These are phyloP conservation scores for Xanthoconium stramineum DNA, from an alignment of 768 basidiomycete genomes.

Conservation along the genomic window DNA sequence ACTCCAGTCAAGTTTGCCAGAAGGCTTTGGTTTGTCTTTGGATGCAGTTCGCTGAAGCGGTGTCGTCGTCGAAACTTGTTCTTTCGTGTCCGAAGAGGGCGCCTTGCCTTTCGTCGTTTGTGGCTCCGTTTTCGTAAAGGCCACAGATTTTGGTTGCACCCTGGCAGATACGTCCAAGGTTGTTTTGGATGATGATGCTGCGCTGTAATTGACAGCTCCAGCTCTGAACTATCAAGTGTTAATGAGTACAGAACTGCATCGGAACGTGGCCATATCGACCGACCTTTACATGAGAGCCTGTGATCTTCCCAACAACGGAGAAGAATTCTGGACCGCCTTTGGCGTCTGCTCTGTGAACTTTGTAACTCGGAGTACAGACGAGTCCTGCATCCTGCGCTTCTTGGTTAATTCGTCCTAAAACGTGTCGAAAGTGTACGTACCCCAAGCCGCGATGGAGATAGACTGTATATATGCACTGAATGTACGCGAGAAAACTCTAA, in stretches of 20 bases:
- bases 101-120: conserved; percentile 23
- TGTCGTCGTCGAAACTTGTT: conserved; percentile 25
- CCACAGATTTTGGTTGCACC: conserved; percentile 9
- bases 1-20: conserved; percentile 62
- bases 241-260: not conserved
- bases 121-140: conserved; percentile 11
- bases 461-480: conserved; percentile 65
- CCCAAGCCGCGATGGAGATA: conserved; percentile 62
- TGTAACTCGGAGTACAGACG: conserved; percentile 33
- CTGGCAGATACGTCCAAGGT: conserved; percentile 34
- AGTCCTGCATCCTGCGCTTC: conserved; percentile 42
- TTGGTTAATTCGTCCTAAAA: not conserved
- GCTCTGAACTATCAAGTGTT: conserved; percentile 14
- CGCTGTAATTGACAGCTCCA: conserved; percentile 1
- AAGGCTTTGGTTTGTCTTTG: conserved; percentile 31
- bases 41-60: conserved; percentile 14
- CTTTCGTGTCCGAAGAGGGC: conserved; percentile 23
- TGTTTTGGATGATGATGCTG: conserved; percentile 42
- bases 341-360: conserved; percentile 34
- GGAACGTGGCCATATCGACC: not conserved
- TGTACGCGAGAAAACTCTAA: conserved; percentile 49
- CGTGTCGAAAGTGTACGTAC: conserved; percentile 22
- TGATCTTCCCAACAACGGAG: conserved; percentile 41
- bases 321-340: conserved; percentile 16
- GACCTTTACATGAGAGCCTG: conserved; percentile 47